Evolutionary conservation across 495 filamentous ascomycete species (phyloP).

Genomic region (Glutinoglossum americanum): DNA sequence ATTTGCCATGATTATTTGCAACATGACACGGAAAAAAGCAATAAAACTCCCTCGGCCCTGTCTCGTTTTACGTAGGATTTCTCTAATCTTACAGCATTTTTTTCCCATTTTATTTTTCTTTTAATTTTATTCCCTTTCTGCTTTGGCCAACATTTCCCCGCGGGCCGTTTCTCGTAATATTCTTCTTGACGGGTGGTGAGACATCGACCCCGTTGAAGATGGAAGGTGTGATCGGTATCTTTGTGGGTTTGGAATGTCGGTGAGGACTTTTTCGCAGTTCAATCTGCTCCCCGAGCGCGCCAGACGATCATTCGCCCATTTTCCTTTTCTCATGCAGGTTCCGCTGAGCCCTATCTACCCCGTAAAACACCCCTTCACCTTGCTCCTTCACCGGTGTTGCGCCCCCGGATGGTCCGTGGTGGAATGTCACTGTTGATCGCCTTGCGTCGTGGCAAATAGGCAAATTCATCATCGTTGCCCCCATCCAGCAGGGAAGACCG

Average conservation of each 20-base stretch:
- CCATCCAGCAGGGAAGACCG: no score
- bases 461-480: no score
- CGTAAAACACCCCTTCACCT: neutral
- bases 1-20: no score
- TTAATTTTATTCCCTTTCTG: neutral
- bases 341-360: neutral
- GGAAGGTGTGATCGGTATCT: neutral
- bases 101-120: neutral
- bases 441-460: no score
- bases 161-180: neutral
- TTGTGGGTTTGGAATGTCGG: neutral
- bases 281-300: no score
- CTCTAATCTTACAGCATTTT: neutral
- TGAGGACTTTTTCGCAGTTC: neutral
- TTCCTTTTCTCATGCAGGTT: neutral
- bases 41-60: no score
- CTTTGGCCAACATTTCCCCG: neutral
- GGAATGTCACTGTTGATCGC: neutral
- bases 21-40: no score
- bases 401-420: neutral
- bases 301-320: no score
- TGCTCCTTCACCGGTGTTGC: neutral
- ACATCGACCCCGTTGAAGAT: neutral
- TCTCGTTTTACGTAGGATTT: no score
- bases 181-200: neutral